phyloP scores from a whole-genome alignment of 345 rosid genomes.

The Gossypium turneri region DNA sequence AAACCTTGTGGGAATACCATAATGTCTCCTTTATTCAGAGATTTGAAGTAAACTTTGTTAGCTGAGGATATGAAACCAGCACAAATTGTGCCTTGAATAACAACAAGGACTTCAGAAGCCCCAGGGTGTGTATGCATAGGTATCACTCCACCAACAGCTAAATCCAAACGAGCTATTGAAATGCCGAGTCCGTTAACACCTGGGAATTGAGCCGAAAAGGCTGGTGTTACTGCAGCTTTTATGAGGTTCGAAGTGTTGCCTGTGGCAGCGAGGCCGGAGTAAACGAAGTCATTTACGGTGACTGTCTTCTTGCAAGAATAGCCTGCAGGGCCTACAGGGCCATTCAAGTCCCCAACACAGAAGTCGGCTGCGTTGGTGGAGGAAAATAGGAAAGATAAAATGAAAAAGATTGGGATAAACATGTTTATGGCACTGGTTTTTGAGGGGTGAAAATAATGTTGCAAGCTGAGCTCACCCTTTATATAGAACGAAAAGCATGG shows the following conservation, averaged over 20 bases:
- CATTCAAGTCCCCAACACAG: constrained; percentile 59
- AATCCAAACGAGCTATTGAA: constrained; percentile 70
- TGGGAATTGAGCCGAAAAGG: constrained; percentile 49
- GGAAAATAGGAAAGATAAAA: constrained; percentile 41
- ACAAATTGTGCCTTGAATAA: constrained; percentile 50
- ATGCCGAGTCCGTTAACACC: constrained; percentile 74
- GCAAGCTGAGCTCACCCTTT: constrained; percentile 4
- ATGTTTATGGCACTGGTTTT: constrained; percentile 22
- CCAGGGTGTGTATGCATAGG: constrained; percentile 89
- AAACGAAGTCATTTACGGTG: constrained; percentile 59
- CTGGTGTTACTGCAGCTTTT: constrained; percentile 79
- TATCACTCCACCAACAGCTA: constrained; percentile 63
- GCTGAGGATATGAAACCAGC: constrained; percentile 82
- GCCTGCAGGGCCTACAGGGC: constrained; percentile 62
- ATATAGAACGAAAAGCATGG: constrained; percentile 19
- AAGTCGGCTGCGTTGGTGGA: constrained; percentile 62
- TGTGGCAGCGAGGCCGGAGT: constrained; percentile 45
- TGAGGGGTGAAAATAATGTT: neutral
- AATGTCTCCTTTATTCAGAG: constrained; percentile 49
- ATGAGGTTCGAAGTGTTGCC: constrained; percentile 69
- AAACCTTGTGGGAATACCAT: constrained; percentile 82
- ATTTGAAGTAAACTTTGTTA: constrained; percentile 50
- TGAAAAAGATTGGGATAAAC: constrained; percentile 37
- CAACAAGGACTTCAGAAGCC: constrained; percentile 53
- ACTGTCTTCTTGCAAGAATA: constrained; percentile 66